phyloP scores from a whole-genome alignment of 2,329 filamentous ascomycete species.

The Rutstroemia sp. region DNA sequence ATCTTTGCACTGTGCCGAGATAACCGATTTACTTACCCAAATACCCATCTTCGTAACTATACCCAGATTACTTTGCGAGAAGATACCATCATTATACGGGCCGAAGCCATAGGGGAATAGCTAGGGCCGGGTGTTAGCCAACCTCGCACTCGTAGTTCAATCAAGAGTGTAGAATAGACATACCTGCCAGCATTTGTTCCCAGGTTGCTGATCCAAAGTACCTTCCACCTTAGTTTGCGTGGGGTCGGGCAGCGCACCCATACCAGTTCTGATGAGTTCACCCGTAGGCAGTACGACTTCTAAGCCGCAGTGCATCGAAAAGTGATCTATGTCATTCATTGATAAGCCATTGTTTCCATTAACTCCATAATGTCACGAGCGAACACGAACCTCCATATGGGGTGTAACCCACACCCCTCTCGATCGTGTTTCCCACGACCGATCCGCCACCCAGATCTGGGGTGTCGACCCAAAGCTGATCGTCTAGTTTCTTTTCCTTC shows the following conservation, averaged over 20 bases:
- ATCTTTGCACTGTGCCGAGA: background rate
- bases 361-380: background rate
- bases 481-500: conserved; percentile 34
- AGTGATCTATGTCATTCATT: conserved; percentile 26
- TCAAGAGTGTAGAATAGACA: background rate
- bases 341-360: conserved; percentile 17
- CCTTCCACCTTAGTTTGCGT: conserved; percentile 4
- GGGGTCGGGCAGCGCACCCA: conserved; percentile 34
- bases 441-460: conserved; percentile 35
- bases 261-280: conserved; percentile 39
- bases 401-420: conserved; percentile 41
- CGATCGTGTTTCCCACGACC: conserved; percentile 39
- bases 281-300: conserved; percentile 40
- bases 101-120: conserved; percentile 32
- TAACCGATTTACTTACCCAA: conserved; percentile 16
- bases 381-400: conserved; percentile 33
- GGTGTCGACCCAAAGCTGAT: conserved; percentile 37
- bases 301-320: conserved; percentile 35
- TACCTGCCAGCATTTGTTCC: conserved; percentile 33
- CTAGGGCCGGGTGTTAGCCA: background rate
- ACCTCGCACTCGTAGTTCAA: background rate
- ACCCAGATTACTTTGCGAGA: conserved; percentile 44
- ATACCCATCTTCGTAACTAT: conserved; percentile 48
- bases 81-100: conserved; percentile 35
- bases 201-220: conserved; percentile 25